Base-by-base conservation (phyloP, 495 filamentous ascomycete genomes). In the Pseudomonodictys pantanalensis region DNA sequence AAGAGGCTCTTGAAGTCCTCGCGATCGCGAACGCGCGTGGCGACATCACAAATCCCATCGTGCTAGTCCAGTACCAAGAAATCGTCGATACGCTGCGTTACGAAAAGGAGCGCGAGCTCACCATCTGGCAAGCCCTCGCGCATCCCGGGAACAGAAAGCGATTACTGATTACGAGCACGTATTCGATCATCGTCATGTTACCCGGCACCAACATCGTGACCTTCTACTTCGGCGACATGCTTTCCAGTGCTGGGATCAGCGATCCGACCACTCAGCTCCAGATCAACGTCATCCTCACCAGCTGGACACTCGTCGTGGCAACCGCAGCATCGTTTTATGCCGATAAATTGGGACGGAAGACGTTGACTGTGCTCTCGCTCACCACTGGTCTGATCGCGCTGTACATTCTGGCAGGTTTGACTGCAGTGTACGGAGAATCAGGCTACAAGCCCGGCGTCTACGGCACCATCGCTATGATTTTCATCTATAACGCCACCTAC, bases 1-100 rank as follows among this genome's bases (percentile, higher is more conserved):
- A 79, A n/a, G 69, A 80, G 20, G 81, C 81, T 11, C 69, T 78
- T 32, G 70, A 72, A 44, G 77, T 79, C 1, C 69, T 85, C 29
- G 76, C 78, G 0, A 75, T 74, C 43, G 74, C 81, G 8, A 77
- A 83, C 60, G 72, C 78, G 6, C 65, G 75, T 43, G 79, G 79
- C 8, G 64, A 79, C 4, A 56, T 39, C 1, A 45, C 63, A 12
- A 65, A 69, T 8, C 43, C 56, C 7, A 47, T 71, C 5, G 71
- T 76, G 15, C 35, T 50, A 23, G 4, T 56, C 20, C 55, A 58
- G 23, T 58, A 50, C 55, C 23, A 42, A 15, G 55, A 58, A 23
- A 58, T 58, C 15, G 9, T 18, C 2, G 55, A 58, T 30, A 58
- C 55, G 1, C 15, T 58, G 20, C 2, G 10, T n/a, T 58, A 20